Evolutionary conservation across 805 yeast genomes (phyloP).

Genomic region (Lipomyces japonicus): DNA sequence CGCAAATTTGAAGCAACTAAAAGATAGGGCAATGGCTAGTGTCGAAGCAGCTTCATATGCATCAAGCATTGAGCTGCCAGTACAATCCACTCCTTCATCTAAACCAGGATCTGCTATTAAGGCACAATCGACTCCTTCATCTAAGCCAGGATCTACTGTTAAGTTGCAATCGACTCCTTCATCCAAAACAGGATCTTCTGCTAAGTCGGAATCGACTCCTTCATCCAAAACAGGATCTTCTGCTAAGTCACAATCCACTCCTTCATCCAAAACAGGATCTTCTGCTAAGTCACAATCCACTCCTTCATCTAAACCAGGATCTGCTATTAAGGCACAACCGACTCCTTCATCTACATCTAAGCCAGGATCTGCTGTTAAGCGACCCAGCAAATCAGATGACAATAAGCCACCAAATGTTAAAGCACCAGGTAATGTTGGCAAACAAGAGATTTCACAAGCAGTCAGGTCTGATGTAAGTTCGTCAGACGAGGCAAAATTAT

Average conservation of each 20-base stretch:
- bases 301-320: not conserved
- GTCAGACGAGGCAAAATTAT: too few species aligned
- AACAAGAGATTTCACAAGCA: too few species aligned
- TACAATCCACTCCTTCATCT: not conserved
- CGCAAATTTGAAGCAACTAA: slow-evolving; percentile 5
- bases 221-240: not conserved
- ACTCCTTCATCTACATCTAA: not conserved
- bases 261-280: not conserved
- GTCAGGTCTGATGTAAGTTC: too few species aligned
- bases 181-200: not conserved
- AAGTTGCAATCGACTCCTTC: not conserved
- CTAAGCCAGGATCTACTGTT: not conserved
- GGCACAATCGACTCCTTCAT: not conserved
- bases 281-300: not conserved
- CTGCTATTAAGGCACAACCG: too few species aligned
- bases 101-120: not conserved
- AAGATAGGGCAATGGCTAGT: not conserved
- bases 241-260: not conserved
- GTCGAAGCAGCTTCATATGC: not conserved
- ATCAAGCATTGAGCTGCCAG: not conserved
- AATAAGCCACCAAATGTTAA: too few species aligned
- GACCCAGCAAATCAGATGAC: too few species aligned
- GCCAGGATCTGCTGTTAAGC: too few species aligned
- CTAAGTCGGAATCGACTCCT: not conserved
- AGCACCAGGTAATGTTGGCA: too few species aligned